Base-by-base conservation (phyloP, 345 rosid species). In the Lepidium sativum region DNA sequence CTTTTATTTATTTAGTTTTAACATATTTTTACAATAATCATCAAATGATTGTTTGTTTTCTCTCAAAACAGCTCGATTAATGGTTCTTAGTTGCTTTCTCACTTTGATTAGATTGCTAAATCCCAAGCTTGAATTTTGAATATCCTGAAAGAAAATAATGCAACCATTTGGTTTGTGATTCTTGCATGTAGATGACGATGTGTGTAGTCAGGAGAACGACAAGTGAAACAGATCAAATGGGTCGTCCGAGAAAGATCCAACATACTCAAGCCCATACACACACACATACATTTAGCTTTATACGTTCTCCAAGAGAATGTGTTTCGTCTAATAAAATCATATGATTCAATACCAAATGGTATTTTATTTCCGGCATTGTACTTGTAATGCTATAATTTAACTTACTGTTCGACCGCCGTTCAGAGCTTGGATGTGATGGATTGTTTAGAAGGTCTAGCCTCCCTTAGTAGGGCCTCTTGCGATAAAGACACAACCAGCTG, bases 401-500 rank as follows among this genome's bases (percentile, higher is more conserved):
- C 51, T 58, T 1, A 59, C 13, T 18, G 11, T 51, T 27, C 31
- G 45, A 5, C 31, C 31, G 21, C 68, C 18, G 3, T 65, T 91
- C 83, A 94, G 18, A 94, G 82, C 83, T 86, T 94, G 6, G 99
- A 86, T 20, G 67, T 44, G 27, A 77, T 16, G 1, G 81, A 35
- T 4, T 79, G 77, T 21, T 63, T 70, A 4, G 78, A 82, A 54
- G 65, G 16, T 53, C 67, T 71, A 57, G 73, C 79, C 66, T 64
- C 75, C 78, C 96, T 80, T 48, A 86, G 68, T 41, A 90, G 78
- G n/a, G 89, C 92, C 75, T 94, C 97, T 79, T 94, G 99, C 37
- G 80, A 75, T 56, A 85, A 18, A 0, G 97, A 78, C 32, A 82
- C 89, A 20, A 94, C 75, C 54, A 85, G 89, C 99, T 94, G 95